phyloP scores from a whole-genome alignment of 768 basidiomycete species.

The Suillus variegatus region DNA sequence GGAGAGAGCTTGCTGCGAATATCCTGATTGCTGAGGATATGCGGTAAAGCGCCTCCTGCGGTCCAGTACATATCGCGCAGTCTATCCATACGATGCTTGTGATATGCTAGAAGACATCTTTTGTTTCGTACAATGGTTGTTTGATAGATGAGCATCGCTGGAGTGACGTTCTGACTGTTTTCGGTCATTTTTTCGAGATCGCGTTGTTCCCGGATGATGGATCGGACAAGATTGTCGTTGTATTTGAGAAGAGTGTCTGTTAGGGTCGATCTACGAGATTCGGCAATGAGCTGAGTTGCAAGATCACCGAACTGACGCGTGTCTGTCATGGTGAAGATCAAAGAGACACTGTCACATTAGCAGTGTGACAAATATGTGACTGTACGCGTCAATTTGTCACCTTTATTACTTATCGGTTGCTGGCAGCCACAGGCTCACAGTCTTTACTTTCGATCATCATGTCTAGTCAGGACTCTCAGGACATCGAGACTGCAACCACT shows the following conservation, averaged over 20 bases:
- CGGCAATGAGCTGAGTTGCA: constrained; percentile 83
- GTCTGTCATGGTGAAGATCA: constrained; percentile 38
- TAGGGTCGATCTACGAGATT: constrained; percentile 82
- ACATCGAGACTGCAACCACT: constrained; percentile 48
- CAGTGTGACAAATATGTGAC: constrained; percentile 13
- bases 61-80: constrained; percentile 90
- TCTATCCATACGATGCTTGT: constrained; percentile 80
- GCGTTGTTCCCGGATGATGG: constrained; percentile 88
- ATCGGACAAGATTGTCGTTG: constrained; percentile 85
- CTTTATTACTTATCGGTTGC: constrained; percentile 4
- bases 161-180: constrained; percentile 47
- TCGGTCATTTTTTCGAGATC: constrained; percentile 68
- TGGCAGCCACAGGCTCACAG: background rate
- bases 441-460: constrained; percentile 23
- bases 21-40: constrained; percentile 69
- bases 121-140: constrained; percentile 92
- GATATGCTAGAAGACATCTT: constrained; percentile 94
- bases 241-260: constrained; percentile 88
- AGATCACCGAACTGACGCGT: constrained; percentile 80
- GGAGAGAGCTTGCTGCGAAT: constrained; percentile 75
- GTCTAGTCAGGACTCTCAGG: constrained; percentile 42
- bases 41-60: constrained; percentile 83
- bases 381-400: constrained; percentile 12
- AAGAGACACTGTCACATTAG: constrained; percentile 7
- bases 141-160: constrained; percentile 79